phyloP scores from a whole-genome alignment of 2,329 filamentous ascomycete species.

The Cytospora mali region DNA sequence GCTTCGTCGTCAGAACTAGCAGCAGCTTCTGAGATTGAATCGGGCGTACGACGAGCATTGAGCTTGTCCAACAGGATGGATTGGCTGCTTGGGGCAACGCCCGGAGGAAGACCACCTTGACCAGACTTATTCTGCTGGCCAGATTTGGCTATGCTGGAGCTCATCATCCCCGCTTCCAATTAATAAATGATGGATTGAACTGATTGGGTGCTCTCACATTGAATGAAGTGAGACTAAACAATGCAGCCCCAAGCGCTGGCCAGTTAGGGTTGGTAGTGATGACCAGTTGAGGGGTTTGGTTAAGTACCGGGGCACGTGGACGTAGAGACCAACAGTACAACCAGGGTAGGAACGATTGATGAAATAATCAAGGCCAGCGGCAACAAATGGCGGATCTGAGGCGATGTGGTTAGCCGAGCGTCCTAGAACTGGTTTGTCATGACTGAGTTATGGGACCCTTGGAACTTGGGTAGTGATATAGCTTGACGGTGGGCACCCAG shows the following conservation, averaged over 20 bases:
- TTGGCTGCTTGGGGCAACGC: slow-evolving; percentile 59
- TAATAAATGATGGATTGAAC: slow-evolving; percentile 9
- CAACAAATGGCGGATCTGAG: slow-evolving; percentile 12
- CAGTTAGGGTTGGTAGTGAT: slow-evolving; percentile 10
- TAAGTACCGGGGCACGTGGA: slow-evolving; percentile 7
- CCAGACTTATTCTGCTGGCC: slow-evolving; percentile 55
- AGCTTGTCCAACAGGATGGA: slow-evolving; percentile 74
- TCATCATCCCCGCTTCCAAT: slow-evolving; percentile 46
- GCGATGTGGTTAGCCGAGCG: slow-evolving; percentile 14
- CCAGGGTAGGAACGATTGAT: not conserved
- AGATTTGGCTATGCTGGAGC: slow-evolving; percentile 52
- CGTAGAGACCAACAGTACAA: not conserved
- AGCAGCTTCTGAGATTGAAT: slow-evolving; percentile 76
- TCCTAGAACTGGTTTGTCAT: slow-evolving; percentile 4
- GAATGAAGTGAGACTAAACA: slow-evolving; percentile 1
- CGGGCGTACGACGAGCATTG: slow-evolving; percentile 80
- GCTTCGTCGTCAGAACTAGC: slow-evolving; percentile 93
- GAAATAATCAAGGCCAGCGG: not conserved
- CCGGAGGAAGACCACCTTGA: slow-evolving; percentile 45
- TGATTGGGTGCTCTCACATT: slow-evolving; percentile 7
- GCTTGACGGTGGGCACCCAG: slow-evolving; percentile 1
- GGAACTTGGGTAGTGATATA: slow-evolving; percentile 7
- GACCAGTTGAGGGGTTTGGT: slow-evolving; percentile 12
- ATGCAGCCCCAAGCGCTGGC: not conserved
- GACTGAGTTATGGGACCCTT: slow-evolving; percentile 1